Base-by-base conservation (phyloP, 495 filamentous ascomycete species). In the Chaetomium fimeti region DNA sequence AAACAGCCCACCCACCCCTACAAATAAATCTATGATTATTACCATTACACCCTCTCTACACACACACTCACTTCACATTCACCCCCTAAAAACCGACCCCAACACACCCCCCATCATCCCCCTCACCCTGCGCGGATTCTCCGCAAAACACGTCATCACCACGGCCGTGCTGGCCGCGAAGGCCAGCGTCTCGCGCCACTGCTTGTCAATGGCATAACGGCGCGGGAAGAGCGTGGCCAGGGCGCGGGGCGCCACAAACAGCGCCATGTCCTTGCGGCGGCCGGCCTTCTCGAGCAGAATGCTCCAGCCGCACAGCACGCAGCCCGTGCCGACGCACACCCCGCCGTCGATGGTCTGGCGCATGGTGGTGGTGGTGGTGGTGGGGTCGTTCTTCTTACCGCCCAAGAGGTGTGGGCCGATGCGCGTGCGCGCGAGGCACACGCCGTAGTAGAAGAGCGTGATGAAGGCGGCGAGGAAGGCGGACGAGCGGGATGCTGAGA, bases 161-260 rank as follows among this genome's bases (percentile, higher is more conserved):
- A 93, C 81, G 3, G 90, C 93, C 20, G 85, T 83, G 68, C 89
- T 91, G 43, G 87, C 54, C 0, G 90, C 85, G 73, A 96, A 97
- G 11, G 83, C 85, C 57, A 86, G 64, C 49, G 82, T 87, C 78
- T 97, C 92, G 62, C 85, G 83, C 87, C 89, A 91, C 75, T 88
- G 84, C 76, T 89, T 81, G 78, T 90, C 76, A 53, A 67, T 59
- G 2, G 85, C 74, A 76, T 96, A 97, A 47, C 82, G 77, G 66
- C 93, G 79, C 48, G 93, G 92, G 27, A 96, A 75, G 57, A 92
- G 72, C 25, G 88, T 90, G 20, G 90, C 91, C 68, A 89, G 79
- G 45, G 93, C 93, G 61, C 91, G 81, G 1, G 93, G 93, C 62
- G 88, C 88, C 65, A 97, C 91, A 77, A 96, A 97, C 52, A 95